Evolutionary conservation across 495 filamentous ascomycete genomes (phyloP).

Genomic region (Daldinia loculata): DNA sequence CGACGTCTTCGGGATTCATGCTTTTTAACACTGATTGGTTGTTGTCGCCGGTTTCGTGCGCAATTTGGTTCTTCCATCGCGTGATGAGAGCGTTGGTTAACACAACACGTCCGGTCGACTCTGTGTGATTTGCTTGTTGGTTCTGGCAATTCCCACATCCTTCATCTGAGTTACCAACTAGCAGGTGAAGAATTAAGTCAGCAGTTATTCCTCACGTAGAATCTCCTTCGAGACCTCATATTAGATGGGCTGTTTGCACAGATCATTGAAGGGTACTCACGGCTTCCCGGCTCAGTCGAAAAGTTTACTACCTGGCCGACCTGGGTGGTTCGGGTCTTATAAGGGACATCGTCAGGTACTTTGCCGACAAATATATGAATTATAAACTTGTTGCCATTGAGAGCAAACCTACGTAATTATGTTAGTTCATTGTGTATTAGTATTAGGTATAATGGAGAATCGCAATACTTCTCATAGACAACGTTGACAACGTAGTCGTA

Average conservation of each 20-base stretch:
- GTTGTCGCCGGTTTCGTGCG: not conserved
- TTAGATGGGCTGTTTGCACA: not conserved
- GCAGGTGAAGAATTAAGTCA: not conserved
- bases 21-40: not conserved
- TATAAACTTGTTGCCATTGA: not conserved
- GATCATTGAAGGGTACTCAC: not conserved
- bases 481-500: not conserved
- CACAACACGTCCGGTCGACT: not conserved
- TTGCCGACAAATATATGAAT: not conserved
- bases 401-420: not conserved
- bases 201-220: not conserved
- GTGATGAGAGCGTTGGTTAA: not conserved
- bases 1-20: not conserved
- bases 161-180: not conserved
- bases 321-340: not conserved
- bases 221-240: not conserved
- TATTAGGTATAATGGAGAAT: no score
- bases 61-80: not conserved
- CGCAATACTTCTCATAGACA: not conserved
- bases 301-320: not conserved
- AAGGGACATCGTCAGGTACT: not conserved
- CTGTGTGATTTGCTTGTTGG: not conserved
- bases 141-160: not conserved
- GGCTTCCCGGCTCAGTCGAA: not conserved
- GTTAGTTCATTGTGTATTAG: not conserved